phyloP scores from a whole-genome alignment of 2,329 filamentous ascomycete genomes.

The Septoria petroselini region DNA sequence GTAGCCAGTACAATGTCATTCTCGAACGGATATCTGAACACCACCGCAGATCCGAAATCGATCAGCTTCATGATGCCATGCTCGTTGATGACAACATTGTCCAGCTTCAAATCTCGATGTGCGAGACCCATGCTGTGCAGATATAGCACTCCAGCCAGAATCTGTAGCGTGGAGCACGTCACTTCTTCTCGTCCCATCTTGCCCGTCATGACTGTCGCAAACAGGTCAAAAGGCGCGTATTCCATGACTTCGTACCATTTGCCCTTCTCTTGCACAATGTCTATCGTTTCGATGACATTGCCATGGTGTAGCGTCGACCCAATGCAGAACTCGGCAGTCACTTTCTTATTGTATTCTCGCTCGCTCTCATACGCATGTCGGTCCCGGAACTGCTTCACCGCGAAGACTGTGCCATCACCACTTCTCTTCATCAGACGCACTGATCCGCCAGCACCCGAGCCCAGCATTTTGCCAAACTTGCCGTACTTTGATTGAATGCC shows the following conservation, averaged over 20 bases:
- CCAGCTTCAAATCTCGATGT: slow-evolving; percentile 90
- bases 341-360: slow-evolving; percentile 95
- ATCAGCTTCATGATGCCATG: slow-evolving; percentile 99
- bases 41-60: slow-evolving; percentile 95
- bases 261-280: slow-evolving; percentile 89
- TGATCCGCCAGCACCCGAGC: slow-evolving; percentile 89
- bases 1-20: slow-evolving; percentile 76
- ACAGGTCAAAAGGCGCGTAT: slow-evolving; percentile 91
- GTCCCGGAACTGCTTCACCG: slow-evolving; percentile 93
- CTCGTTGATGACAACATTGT: slow-evolving; percentile 97
- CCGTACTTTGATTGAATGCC: slow-evolving; percentile 88
- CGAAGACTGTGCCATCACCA: slow-evolving; percentile 89
- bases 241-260: slow-evolving; percentile 99
- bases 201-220: slow-evolving; percentile 98
- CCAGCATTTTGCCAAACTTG: slow-evolving; percentile 89
- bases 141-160: slow-evolving; percentile 90
- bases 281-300: slow-evolving; percentile 96
- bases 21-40: slow-evolving; percentile 97
- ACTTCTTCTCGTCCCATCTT: slow-evolving; percentile 93
- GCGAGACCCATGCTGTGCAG: slow-evolving; percentile 92
- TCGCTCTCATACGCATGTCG: slow-evolving; percentile 90
- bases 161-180: slow-evolving; percentile 87
- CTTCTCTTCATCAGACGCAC: slow-evolving; percentile 91
- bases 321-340: slow-evolving; percentile 97
- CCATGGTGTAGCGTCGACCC: slow-evolving; percentile 95